Base-by-base conservation (phyloP, 441 rosid species). In the Erodium trifolium region DNA sequence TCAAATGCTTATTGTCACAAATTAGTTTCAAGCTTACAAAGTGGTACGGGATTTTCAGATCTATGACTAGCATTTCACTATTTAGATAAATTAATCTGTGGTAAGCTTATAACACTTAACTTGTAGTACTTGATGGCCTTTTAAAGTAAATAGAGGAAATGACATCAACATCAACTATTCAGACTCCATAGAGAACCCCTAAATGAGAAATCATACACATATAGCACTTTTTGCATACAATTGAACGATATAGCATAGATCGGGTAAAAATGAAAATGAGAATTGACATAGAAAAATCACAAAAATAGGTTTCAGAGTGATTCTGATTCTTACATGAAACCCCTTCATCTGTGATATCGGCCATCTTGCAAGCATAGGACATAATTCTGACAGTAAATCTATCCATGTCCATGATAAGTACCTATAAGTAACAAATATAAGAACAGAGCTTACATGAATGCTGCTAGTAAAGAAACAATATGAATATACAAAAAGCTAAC, bases 361-460 rank as follows among this genome's bases (percentile, higher is more conserved):
- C 89, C 98, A 88, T 88, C 84, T 90, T 94, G 87, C 98, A 94
- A 1, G 88, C 77, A 72, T 78, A 86, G 71, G 99, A 94, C 90
- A 94, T 81, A 69, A 94, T 82, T 91, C 87, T 94, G 64, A 94
- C 87, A 0, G 98, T 94, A 69, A 87, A 85, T 80, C 78, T 88
- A 83, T 94, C 99, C 93, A 94, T 82, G 78, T 94, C 99, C 93
- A 94, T 82, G 78, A 94, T 90, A 75, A 92, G 96, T 39, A 94
- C 99, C 99, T 94, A 80, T 63, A 70, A 45, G 72, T 29, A 74
- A 69, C 66, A 66, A 37, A 72, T 23, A 68, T 57, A 63, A 79
- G 68, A 68, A 71, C 63, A 57, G 11, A 18, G 17, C 53, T 18
- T 57, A 57, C 68, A 41, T 23, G 37, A 23, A 67, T 60, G 43